Evolutionary conservation across 345 rosid genomes (phyloP), one percentile per base, ranked within the genome.

Genomic region (Cardamine chenopodiifolia): DNA sequence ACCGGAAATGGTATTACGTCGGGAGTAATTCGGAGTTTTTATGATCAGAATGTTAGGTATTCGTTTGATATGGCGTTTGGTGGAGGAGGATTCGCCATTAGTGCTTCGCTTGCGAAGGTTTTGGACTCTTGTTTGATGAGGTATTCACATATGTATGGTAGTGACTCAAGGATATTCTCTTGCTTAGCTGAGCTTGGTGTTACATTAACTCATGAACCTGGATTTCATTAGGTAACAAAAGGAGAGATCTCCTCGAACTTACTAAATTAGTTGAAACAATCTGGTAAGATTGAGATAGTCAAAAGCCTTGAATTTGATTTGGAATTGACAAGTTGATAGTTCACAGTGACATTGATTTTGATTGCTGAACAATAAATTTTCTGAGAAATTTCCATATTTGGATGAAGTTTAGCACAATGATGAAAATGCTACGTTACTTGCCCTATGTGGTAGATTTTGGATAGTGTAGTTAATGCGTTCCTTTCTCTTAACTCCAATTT

Each of bases 51-150:
- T 23, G 69, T 74, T 58, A 90, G 82, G 82, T 15, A 90, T 69
- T 90, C 99, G 20, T 92, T 92, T 66, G 84, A 85, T n/a, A 95
- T 92, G 97, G 99, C 90, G 23, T 95, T 89, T 61, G 97, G 98
- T 8, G 97, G 98, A 1, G 97, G 91, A 28, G 97, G 98, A 44
- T 91, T 93, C 39, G 97, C 92, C 0, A 74, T 91, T 19, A 91
- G 96, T 70, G 73, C 82, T 49, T 80, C 96, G 1, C 84, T 93
- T 66, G 96, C 81, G 7, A 82, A 74, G 74, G 92, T 79, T 74
- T 68, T 93, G 76, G 98, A 93, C 66, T 85, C 90, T 19, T 93
- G 96, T 77, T 79, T 95, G 86, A 62, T 84, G 58, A 85, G 94
- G 56, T 92, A 95, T 42, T 70, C 88, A 0, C 96, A 95, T 71